A percentile compares a stretch with the other conserved stretches of the same genome.
phyloP scores from a whole-genome alignment of 768 basidiomycete species.

The Podaxis sp. region DNA sequence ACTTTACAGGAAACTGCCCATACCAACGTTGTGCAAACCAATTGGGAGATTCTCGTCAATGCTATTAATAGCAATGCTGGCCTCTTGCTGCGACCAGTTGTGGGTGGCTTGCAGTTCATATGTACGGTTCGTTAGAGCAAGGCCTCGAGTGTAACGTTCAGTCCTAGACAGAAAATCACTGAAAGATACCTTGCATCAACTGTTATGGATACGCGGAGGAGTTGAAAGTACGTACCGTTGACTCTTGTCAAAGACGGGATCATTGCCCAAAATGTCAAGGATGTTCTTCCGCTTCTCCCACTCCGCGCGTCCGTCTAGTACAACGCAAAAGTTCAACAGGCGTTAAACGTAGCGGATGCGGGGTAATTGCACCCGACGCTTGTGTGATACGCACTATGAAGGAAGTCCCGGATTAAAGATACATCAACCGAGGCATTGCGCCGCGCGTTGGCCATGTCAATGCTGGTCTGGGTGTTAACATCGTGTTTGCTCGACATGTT shows the following conservation, averaged over 20 bases:
- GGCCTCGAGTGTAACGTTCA: slow-evolving; percentile 54
- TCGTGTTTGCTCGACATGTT: slow-evolving; percentile 24
- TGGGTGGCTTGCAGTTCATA: slow-evolving; percentile 57
- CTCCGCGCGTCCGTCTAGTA: slow-evolving; percentile 43
- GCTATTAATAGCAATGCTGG: slow-evolving; percentile 40
- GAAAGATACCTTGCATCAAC: neutral
- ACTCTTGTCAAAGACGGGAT: slow-evolving; percentile 60
- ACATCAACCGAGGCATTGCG: slow-evolving; percentile 40
- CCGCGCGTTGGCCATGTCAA: slow-evolving; percentile 54
- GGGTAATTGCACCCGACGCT: neutral
- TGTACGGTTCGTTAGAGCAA: slow-evolving; percentile 53
- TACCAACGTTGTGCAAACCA: slow-evolving; percentile 34
- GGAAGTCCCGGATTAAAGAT: slow-evolving; percentile 41
- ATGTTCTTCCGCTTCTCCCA: slow-evolving; percentile 51
- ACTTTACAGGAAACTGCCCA: slow-evolving; percentile 12
- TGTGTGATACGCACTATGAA: slow-evolving; percentile 42
- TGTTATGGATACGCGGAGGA: neutral
- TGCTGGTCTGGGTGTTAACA: slow-evolving; percentile 42
- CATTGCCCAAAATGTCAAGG: slow-evolving; percentile 44
- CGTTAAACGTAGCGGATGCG: neutral
- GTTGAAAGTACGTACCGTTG: slow-evolving; percentile 36
- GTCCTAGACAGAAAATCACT: slow-evolving; percentile 60
- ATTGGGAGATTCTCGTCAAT: slow-evolving; percentile 57
- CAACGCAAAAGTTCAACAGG: neutral
- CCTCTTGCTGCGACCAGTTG: slow-evolving; percentile 51